Percentiles rank a stretch among this genome's conserved stretches.
Conservation (phyloP, 495 filamentous ascomycete genomes). For the Articulospora tetracladia region DNA sequence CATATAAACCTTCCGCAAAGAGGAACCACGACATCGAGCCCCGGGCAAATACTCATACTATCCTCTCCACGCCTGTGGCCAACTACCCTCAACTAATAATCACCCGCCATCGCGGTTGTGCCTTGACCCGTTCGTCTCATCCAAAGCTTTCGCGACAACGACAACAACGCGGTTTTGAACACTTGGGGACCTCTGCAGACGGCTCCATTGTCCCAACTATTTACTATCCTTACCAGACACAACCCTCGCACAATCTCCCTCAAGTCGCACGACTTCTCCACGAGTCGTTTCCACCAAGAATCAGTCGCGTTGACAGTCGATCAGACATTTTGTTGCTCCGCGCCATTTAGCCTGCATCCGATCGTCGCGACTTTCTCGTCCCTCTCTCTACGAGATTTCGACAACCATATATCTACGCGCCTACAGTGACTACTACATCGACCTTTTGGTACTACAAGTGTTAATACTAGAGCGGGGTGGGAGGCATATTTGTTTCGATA, state of each 20-base stretch:
- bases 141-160: constrained; percentile 19
- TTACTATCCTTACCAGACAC: constrained; percentile 9
- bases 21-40: too few species aligned
- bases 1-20: too few species aligned
- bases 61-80: too few species aligned
- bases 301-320: constrained; percentile 5
- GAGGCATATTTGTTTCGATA: constrained; percentile 1
- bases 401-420: not conserved
- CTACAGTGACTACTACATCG: not conserved
- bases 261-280: constrained; percentile 6
- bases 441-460: too few species aligned
- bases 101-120: too few species aligned
- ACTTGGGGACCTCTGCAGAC: constrained; percentile 4
- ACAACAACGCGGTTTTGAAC: constrained; percentile 7
- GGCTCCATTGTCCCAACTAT: constrained; percentile 8
- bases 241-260: constrained; percentile 3
- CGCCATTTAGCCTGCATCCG: constrained; percentile 18
- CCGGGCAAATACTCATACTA: too few species aligned
- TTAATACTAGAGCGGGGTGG: too few species aligned
- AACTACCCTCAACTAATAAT: too few species aligned
- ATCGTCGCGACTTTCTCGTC: constrained; percentile 1
- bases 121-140: too few species aligned
- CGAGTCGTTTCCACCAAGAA: not conserved
- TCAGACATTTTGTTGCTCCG: constrained; percentile 4
- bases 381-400: too few species aligned